Evolutionary conservation across 805 yeast genomes (phyloP).

Genomic region (Saccharomycopsis synnaedendra): DNA sequence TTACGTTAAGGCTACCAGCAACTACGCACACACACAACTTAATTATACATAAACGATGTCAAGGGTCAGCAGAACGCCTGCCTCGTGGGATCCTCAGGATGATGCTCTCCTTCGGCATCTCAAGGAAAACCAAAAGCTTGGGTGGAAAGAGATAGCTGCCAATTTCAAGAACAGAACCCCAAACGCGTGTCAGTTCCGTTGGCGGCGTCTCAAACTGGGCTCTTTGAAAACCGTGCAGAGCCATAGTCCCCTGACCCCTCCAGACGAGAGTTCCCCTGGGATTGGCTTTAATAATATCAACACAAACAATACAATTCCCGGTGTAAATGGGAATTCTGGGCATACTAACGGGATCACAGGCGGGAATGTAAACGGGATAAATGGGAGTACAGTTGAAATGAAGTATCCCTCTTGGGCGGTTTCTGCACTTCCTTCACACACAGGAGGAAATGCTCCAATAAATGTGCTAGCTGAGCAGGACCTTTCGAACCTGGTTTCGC

Average conservation of each 20-base stretch:
- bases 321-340: neutral
- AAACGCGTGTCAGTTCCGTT: conserved; percentile 81
- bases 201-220: conserved; percentile 58
- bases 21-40: too few relatives aligned
- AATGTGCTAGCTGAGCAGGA: conserved; percentile 1
- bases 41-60: too few relatives aligned
- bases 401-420: conserved; percentile 5
- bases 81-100: conserved; percentile 69
- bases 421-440: neutral
- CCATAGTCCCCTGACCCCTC: conserved; percentile 14
- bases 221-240: conserved; percentile 22
- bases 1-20: too few relatives aligned
- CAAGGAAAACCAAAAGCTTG: conserved; percentile 73
- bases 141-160: conserved; percentile 81
- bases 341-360: neutral
- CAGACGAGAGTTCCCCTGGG: neutral
- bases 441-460: neutral
- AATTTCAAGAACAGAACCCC: conserved; percentile 76
- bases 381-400: conserved; percentile 1
- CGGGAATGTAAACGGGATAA: neutral
- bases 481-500: conserved; percentile 8
- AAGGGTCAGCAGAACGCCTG: conserved; percentile 9
- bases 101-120: conserved; percentile 60
- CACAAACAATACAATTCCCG: neutral
- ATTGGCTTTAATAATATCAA: neutral